These are phyloP conservation scores for Apiospora phragmitis DNA, from an alignment of 2,329 filamentous ascomycete species.

Conservation along the genomic window DNA sequence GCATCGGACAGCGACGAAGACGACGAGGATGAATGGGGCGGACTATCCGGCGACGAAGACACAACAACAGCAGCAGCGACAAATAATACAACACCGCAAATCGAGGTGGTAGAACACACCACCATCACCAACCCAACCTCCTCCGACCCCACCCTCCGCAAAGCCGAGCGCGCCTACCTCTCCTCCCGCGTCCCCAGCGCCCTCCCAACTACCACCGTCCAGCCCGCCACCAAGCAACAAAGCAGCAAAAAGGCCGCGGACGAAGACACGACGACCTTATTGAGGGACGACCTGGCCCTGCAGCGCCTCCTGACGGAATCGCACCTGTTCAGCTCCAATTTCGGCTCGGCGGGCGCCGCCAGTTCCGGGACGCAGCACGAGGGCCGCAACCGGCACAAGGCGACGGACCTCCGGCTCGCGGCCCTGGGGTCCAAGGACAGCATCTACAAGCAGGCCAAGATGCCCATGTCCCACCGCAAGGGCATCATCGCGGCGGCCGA, in stretches of 20 bases:
- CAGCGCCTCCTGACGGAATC: constrained; percentile 91
- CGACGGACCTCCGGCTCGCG: constrained; percentile 81
- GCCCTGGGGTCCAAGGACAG: constrained; percentile 77
- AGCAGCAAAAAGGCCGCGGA: constrained; percentile 35
- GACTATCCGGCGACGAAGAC: constrained; percentile 22
- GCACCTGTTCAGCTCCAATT: constrained; percentile 68
- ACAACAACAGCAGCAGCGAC: constrained; percentile 19
- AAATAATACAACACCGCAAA: constrained; percentile 24
- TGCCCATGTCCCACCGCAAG: constrained; percentile 85
- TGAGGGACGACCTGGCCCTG: constrained; percentile 90
- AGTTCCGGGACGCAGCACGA: constrained; percentile 34
- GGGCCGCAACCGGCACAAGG: constrained; percentile 77
- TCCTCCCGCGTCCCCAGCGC: constrained; percentile 50
- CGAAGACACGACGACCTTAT: constrained; percentile 65
- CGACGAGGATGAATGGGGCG: constrained; percentile 23
- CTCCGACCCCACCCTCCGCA: constrained; percentile 56
- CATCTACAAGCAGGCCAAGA: constrained; percentile 75
- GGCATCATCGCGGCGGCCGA: constrained; percentile 74
- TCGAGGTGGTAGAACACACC: constrained; percentile 66
- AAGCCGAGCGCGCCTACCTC: constrained; percentile 71
- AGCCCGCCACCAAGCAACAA: constrained; percentile 16
- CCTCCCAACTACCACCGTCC: constrained; percentile 24
- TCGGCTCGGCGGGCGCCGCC: constrained; percentile 35
- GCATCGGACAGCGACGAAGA: constrained; percentile 32
- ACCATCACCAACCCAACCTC: constrained; percentile 35